phyloP scores from a whole-genome alignment of 176 grass and related monocot species.

The Urochloa ruziziensis region DNA sequence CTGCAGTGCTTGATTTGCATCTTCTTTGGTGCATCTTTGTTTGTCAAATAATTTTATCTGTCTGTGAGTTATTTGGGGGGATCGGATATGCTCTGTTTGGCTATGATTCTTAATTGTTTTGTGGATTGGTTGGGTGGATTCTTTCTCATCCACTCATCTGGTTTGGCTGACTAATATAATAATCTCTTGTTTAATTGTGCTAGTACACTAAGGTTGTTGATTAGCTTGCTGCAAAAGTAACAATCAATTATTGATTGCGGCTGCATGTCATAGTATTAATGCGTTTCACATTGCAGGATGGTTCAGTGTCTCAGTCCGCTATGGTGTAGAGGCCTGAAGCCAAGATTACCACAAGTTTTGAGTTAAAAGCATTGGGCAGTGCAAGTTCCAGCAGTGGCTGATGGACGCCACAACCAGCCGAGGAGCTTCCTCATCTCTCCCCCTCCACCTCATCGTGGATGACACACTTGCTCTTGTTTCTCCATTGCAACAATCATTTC shows the following conservation, averaged over 20 bases:
- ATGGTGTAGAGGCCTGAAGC: constrained; percentile 9
- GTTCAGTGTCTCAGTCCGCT: not conserved
- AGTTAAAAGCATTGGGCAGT: constrained; percentile 24
- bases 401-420: constrained; percentile 76
- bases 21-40: not conserved
- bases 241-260: constrained; percentile 3
- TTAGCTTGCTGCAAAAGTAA: constrained; percentile 30
- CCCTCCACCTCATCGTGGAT: constrained; percentile 67
- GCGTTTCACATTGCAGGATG: constrained; percentile 34
- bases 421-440: constrained; percentile 57
- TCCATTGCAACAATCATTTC: constrained; percentile 75
- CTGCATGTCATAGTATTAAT: constrained; percentile 29
- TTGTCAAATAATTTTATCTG: not conserved
- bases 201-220: constrained; percentile 8
- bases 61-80: not conserved
- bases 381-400: constrained; percentile 26
- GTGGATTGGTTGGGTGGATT: constrained; percentile 6
- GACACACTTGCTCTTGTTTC: constrained; percentile 64
- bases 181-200: not conserved
- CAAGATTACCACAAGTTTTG: constrained; percentile 10
- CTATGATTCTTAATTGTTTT: constrained; percentile 11
- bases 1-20: not conserved
- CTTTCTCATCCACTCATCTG: constrained; percentile 21
- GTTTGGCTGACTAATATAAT: constrained; percentile 8
- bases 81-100: constrained; percentile 1